Conservation (phyloP, 1,139 yeast species). For the Nakaseomyces sp. region DNA sequence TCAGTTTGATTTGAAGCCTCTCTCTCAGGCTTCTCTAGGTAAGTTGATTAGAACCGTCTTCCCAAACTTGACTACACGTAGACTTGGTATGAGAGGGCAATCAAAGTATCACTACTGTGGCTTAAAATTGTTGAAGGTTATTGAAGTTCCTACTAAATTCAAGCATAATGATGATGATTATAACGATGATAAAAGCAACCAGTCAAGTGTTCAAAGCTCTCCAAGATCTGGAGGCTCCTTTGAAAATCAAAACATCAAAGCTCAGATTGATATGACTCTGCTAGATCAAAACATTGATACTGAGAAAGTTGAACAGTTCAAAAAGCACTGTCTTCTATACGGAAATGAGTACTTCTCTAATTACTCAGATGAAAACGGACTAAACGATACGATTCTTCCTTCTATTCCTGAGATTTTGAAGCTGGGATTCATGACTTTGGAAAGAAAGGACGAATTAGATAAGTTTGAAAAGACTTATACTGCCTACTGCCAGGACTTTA, state of each 20-base stretch:
- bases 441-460: not conserved
- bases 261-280: not conserved
- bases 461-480: not conserved
- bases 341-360: not conserved
- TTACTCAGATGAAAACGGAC: not conserved
- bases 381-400: not conserved
- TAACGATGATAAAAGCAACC: not conserved
- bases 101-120: conserved; percentile 91
- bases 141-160: not conserved
- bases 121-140: conserved; percentile 40
- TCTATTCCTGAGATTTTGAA: not conserved
- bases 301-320: not conserved
- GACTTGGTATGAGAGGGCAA: conserved; percentile 83
- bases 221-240: not conserved
- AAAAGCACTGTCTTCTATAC: not conserved
- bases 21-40: conserved; percentile 84
- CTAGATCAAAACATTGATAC: not conserved
- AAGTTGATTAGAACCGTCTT: conserved; percentile 66
- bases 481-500: not conserved
- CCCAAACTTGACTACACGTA: conserved; percentile 69
- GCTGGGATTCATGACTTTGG: not conserved
- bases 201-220: not conserved
- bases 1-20: conserved; percentile 55
- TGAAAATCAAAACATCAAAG: not conserved
- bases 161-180: not conserved